Base-by-base conservation (phyloP, 352 stramenopile species). In the Globisporangium rhizosaccharum region DNA sequence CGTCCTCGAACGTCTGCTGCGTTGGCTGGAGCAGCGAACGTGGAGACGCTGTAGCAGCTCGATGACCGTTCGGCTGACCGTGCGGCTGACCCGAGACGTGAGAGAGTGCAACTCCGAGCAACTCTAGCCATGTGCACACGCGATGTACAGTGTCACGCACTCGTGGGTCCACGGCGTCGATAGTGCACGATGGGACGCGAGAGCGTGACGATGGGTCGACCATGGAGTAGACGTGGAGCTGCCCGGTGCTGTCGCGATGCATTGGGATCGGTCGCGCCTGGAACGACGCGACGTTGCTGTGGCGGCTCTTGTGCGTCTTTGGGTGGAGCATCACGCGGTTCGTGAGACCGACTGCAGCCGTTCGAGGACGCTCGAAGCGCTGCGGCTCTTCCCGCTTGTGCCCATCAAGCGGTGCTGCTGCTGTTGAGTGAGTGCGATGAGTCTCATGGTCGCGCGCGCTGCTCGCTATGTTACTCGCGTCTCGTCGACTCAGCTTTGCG, bases 201-300 rank as follows among this genome's bases (percentile, higher is more conserved):
- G 14, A 23, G 36, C 1, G 67, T 2, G 39, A 63, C 25, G 42
- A 59, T 28, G 68, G 72, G 45, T 79, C 73, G 4, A 78, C 20
- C 76, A 78, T 78, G 10, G 61, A 58, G 57, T 73, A 79, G 15
- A 75, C 62, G 6, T 58, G 75, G 20, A 77, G 59, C 5, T 71
- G 63, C 0, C 51, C 65, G 28, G 18, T 42, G 51, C 28, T 26
- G 44, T 82, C 62, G 42, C 59, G 53, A 41, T 54, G 64, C 10
- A 62, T 51, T 5, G 53, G 57, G 14, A 62, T 25, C 15, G 44
- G n/a, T 23, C 37, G 44, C 45, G 49, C 39, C 4, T 55, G 25
- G 14, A 20, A 44, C 9, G 17, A 14, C n/a, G 12, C n/a, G 45
- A 37, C 23, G 14, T 50, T 33, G 23, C 26, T 37, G 14, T 36